Evolutionary conservation across 495 filamentous ascomycete species (phyloP).

Genomic region (Letharia columbiana): DNA sequence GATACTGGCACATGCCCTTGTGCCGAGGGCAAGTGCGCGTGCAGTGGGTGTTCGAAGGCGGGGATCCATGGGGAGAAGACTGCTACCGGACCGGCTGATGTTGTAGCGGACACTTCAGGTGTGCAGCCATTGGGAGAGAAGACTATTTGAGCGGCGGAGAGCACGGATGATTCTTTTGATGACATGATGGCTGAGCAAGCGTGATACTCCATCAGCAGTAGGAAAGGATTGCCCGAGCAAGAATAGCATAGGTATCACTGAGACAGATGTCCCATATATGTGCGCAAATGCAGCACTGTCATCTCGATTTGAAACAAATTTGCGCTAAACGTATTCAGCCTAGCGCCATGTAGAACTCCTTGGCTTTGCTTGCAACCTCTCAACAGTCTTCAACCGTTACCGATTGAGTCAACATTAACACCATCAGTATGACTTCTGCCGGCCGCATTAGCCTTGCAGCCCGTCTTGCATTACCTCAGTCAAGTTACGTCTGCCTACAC

Average conservation of each 20-base stretch:
- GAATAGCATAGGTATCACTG: not conserved
- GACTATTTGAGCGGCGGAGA: constrained; percentile 8
- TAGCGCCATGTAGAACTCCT: not conserved
- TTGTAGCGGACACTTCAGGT: constrained; percentile 19
- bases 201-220: constrained; percentile 5
- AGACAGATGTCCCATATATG: not conserved
- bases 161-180: not conserved
- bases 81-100: constrained; percentile 26
- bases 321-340: not conserved
- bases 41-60: constrained; percentile 23
- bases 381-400: not conserved
- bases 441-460: not conserved
- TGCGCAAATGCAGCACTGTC: not conserved
- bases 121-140: constrained; percentile 26
- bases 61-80: constrained; percentile 22
- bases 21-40: constrained; percentile 27
- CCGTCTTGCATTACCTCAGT: not conserved
- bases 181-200: constrained; percentile 3
- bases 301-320: not conserved
- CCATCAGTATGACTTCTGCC: constrained; percentile 11
- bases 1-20: constrained; percentile 26
- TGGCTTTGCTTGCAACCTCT: not conserved
- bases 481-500: constrained; percentile 25
- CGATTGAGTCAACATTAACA: not conserved
- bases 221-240: not conserved